Evolutionary conservation across 306 rosid genomes (phyloP), one percentile per base, ranked within the genome.

Genomic region (Malus sylvestris): DNA sequence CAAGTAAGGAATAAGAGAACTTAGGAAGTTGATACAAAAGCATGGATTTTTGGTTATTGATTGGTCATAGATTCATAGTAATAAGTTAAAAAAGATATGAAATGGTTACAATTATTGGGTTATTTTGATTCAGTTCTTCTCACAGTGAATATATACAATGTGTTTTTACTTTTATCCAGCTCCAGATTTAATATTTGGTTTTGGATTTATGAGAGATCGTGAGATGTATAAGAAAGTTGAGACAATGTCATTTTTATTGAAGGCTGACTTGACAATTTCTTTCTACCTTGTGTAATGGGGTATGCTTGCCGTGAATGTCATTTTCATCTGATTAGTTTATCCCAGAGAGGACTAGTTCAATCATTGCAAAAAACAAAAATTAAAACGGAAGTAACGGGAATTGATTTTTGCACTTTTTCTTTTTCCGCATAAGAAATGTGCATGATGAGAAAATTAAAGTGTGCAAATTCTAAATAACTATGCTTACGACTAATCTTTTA

Each of bases 1-100:
- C 91, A 73, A 79, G 81, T 33, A 85, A 79, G 76, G 81, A 69
- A 42, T 74, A 44, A 69, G 46, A 10, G 60, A 61, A 11, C 62
- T 29, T 61, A 40, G 46, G 20, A 29, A 18, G 30, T 68, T 40
- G 69, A 66, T 10, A 10, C 69, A 69, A 51, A 51, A 51, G 68
- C 32, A 38, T 76, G 23, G 77, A 51, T 51, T 27, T 4, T 30
- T 10, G 51, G 49, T 3, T 27, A 46, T 61, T 74, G 77, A 61
- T 73, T 73, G 69, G 45, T 60, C 30, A 61, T 18, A 61, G 55
- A 49, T 49, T 49, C 55, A 2, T 15, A 15, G 55, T n/a, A 40
- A 8, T 58, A 49, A 73, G 49, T 59, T 38, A 1, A 13, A 11
- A 55, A 69, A 45, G 10, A 69, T 10, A 14, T 25, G 30, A 29